Evolutionary conservation across 345 rosid species (phyloP).

Genomic region (Lagerstroemia speciosa): DNA sequence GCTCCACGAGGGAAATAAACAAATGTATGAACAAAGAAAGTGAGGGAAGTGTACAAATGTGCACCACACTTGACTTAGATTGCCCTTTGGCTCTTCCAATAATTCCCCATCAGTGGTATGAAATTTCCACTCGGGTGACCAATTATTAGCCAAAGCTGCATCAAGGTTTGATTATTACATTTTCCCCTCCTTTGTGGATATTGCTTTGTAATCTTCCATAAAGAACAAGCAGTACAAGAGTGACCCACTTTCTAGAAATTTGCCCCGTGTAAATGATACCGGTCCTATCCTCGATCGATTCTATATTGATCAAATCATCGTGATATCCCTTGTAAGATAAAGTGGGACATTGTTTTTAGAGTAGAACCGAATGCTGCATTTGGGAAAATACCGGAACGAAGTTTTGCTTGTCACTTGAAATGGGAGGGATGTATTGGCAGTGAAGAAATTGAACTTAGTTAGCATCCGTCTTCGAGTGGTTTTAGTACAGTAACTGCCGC

Average conservation of each 20-base stretch:
- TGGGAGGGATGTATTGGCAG: no score
- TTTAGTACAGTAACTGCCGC: not conserved
- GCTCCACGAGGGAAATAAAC: conserved; percentile 1
- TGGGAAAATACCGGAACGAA: no score
- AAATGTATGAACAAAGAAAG: not conserved
- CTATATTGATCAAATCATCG: not conserved
- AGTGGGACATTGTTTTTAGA: no score
- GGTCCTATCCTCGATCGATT: no score
- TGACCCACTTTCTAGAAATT: no score
- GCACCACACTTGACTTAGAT: conserved; percentile 5
- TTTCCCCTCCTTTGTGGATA: no score
- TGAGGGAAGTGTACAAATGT: not conserved
- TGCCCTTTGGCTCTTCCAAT: not conserved
- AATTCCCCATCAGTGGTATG: not conserved
- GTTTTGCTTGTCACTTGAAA: no score
- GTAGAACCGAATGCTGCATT: not conserved
- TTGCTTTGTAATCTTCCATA: no score
- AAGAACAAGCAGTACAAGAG: no score
- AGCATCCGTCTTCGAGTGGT: not conserved
- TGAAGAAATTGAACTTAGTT: no score
- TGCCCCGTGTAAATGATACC: no score
- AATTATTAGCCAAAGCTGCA: not conserved
- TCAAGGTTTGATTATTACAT: no score
- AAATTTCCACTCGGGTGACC: not conserved
- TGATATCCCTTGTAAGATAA: not conserved